phyloP scores from a whole-genome alignment of 1,284 basidiomycete species.

The Pholiota adiposa region DNA sequence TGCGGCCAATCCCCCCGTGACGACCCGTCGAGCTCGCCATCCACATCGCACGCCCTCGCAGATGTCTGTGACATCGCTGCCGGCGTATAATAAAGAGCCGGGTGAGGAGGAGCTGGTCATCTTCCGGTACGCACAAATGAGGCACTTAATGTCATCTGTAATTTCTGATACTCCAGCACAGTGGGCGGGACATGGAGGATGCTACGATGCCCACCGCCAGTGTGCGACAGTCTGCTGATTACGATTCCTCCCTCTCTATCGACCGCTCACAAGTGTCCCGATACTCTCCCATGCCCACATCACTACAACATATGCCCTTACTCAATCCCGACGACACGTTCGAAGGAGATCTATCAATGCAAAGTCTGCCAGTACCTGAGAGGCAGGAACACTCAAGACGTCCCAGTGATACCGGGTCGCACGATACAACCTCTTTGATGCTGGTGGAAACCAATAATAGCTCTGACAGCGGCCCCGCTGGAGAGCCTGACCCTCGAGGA shows the following conservation, averaged over 20 bases:
- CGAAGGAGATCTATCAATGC: conserved; percentile 24
- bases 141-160: background rate
- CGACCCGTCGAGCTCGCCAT: conserved; percentile 48
- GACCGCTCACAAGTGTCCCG: conserved; percentile 30
- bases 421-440: conserved; percentile 34
- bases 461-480: conserved; percentile 23
- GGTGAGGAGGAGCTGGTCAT: conserved; percentile 80
- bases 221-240: conserved; percentile 35
- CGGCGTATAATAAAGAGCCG: conserved; percentile 78
- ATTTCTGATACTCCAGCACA: conserved; percentile 18
- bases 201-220: conserved; percentile 39
- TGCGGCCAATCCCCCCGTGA: conserved; percentile 18
- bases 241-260: conserved; percentile 28
- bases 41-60: conserved; percentile 58
- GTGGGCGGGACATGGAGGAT: conserved; percentile 49
- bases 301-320: conserved; percentile 38
- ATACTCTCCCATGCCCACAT: conserved; percentile 37
- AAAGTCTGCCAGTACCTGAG: conserved; percentile 12
- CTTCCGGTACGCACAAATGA: conserved; percentile 51
- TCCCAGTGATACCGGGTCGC: conserved; percentile 18
- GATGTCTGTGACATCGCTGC: conserved; percentile 73
- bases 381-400: conserved; percentile 6
- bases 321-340: conserved; percentile 32
- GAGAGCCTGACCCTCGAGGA: conserved; percentile 46
- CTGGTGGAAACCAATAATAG: conserved; percentile 26